Evolutionary conservation across 768 basidiomycete species (phyloP).

Genomic region (Cytidiella melzeri): DNA sequence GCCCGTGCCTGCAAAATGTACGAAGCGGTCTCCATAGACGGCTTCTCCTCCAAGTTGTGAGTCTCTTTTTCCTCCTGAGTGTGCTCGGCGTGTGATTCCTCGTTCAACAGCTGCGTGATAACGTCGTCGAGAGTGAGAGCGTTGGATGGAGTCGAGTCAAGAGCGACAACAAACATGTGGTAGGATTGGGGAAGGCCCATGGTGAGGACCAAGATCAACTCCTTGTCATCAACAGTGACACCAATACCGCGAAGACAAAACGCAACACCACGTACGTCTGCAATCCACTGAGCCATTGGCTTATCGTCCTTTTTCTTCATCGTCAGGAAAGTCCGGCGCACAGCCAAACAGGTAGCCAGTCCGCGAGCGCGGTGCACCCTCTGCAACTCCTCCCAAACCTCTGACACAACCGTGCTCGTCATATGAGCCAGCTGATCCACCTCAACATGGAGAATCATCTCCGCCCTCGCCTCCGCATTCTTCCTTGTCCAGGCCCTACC

Average conservation of each 20-base stretch:
- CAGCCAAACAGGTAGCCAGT: conserved; percentile 20
- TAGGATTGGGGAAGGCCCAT: conserved; percentile 21
- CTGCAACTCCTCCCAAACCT: conserved; percentile 21
- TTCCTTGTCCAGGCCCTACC: conserved; percentile 6
- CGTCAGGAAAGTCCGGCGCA: conserved; percentile 16
- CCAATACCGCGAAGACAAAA: conserved; percentile 15
- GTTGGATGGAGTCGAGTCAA: conserved; percentile 16
- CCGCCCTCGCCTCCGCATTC: conserved; percentile 15
- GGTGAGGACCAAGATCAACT: conserved; percentile 25
- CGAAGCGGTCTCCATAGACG: too few species aligned
- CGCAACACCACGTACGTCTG: conserved; percentile 14
- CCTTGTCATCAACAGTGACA: conserved; percentile 18
- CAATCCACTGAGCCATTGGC: conserved; percentile 24
- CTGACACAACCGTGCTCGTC: conserved; percentile 9
- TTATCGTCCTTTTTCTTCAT: conserved; percentile 15
- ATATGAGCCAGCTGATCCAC: conserved; percentile 21
- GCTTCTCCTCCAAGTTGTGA: too few species aligned
- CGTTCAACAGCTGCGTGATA: background rate
- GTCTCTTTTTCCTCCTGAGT: too few species aligned
- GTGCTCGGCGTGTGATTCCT: background rate
- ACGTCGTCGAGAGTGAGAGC: background rate
- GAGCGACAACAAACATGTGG: conserved; percentile 23
- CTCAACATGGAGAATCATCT: conserved; percentile 21
- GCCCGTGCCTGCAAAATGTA: too few species aligned
- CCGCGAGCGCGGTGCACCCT: conserved; percentile 24